Conservation (phyloP, 2,329 filamentous ascomycete genomes). For the Fusarium torulosum region DNA sequence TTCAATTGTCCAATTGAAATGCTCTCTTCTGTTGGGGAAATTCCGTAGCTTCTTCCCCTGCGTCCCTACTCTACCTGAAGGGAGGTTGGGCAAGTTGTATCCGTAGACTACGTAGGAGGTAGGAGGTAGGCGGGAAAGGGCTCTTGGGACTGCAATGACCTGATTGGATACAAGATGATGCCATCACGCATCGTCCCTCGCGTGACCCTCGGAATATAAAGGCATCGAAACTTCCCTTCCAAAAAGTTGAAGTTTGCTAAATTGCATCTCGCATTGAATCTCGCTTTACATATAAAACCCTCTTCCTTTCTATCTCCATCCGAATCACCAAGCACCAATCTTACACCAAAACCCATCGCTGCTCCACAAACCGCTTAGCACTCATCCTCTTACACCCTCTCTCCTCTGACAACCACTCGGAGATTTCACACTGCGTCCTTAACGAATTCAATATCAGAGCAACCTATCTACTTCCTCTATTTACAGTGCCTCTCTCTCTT, state of each 20-base stretch:
- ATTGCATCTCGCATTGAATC: constrained; percentile 9
- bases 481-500: constrained; percentile 5
- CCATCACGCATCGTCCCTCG: constrained; percentile 44
- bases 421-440: background rate
- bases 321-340: background rate
- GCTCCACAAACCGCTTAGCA: constrained; percentile 1
- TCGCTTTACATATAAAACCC: background rate
- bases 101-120: background rate
- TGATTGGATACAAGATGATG: constrained; percentile 49
- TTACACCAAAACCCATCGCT: background rate
- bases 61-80: background rate
- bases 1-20: constrained; percentile 34
- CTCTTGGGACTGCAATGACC: constrained; percentile 42
- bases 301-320: background rate
- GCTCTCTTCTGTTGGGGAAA: constrained; percentile 10
- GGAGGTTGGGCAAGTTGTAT: background rate
- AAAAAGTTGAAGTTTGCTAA: constrained; percentile 2
- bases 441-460: background rate
- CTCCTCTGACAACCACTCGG: constrained; percentile 7
- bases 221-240: constrained; percentile 35
- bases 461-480: background rate
- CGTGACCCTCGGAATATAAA: constrained; percentile 49
- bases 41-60: constrained; percentile 18
- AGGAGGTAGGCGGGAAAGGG: constrained; percentile 8
- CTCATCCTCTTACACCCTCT: constrained; percentile 7